Evolutionary conservation across 1,284 basidiomycete genomes (phyloP), one percentile per base, ranked within the genome.

Genomic region (Trametes sp.): DNA sequence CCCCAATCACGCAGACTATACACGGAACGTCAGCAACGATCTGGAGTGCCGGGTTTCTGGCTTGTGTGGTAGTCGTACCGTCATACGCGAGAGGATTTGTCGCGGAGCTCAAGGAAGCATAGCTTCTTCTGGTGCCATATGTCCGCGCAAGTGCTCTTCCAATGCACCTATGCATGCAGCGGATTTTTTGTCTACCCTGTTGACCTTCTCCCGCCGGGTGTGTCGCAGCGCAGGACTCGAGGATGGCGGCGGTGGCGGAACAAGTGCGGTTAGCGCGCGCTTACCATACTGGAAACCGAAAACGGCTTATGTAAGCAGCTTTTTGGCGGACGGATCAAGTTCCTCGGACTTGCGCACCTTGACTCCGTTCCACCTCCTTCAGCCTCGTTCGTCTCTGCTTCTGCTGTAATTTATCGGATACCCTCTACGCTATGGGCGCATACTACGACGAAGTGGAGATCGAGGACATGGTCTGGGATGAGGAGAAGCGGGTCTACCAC

Each of bases 391-490:
- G 13, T 31, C 49, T 26, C 31, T 41, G 41, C 35, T 53, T 56
- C 26, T 29, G 29, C 28, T 35, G 24, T 54, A 41, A 41, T 35
- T 50, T 46, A 29, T 51, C 41, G 49, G 28, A 49, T 60, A 54
- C 52, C 52, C 53, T 21, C 23, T 19, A 36, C 59, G 64, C 48
- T 26, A 93, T 93, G 91, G 90, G 88, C 26, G 89, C 89, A 21
- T 94, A 92, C 74, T 94, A 95, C 79, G 94, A 95, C 80, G 93
- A 95, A 75, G 88, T 98, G 35, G 95, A 98, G 76, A 98, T 98
- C 56, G 96, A 98, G 75, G 96, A 98, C 73, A 97, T 98, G 87
- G 87, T 82, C 16, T 98, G 94, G 94, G 95, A 98, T 74, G 87
- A 87, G 21, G 85, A 82, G 57, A 94, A 93, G 71, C 78, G 85